These are phyloP conservation scores for Glycine tomentella DNA, from an alignment of 306 rosid species.

Conservation along the genomic window DNA sequence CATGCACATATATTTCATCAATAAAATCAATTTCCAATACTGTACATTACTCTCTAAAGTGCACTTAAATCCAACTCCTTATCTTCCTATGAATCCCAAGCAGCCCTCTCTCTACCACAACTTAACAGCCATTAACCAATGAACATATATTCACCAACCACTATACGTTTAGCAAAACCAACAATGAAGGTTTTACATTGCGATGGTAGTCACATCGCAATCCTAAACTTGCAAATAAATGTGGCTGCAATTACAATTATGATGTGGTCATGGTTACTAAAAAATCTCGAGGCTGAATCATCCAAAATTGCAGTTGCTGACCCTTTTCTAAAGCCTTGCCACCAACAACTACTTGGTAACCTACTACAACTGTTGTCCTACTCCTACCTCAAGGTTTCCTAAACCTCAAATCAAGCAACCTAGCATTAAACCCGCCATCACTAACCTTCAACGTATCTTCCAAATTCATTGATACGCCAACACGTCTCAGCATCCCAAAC, in stretches of 20 bases:
- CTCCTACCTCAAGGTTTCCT: constrained; percentile 33
- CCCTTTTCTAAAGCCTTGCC: too few species aligned
- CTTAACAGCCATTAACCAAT: background rate
- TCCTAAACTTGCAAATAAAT: too few species aligned
- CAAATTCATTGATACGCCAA: constrained; percentile 54
- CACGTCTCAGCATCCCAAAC: constrained; percentile 54
- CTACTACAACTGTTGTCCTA: background rate
- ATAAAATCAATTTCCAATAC: background rate
- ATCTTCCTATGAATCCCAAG: background rate
- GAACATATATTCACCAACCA: too few species aligned
- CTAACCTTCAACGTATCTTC: constrained; percentile 65
- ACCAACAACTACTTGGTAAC: too few species aligned
- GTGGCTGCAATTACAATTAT: too few species aligned
- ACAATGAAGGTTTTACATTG: too few species aligned
- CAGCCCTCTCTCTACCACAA: background rate
- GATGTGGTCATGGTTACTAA: too few species aligned
- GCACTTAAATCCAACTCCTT: background rate
- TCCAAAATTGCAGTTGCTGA: too few species aligned
- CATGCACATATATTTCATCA: background rate
- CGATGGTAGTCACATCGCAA: too few species aligned
- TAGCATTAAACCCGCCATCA: constrained; percentile 69
- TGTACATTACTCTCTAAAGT: background rate
- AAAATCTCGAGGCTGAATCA: too few species aligned
- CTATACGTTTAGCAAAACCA: too few species aligned
- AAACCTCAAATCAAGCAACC: constrained; percentile 61